These are phyloP conservation scores for Astrocystis sublimbata DNA, from an alignment of 495 filamentous ascomycete genomes.

Conservation along the genomic window DNA sequence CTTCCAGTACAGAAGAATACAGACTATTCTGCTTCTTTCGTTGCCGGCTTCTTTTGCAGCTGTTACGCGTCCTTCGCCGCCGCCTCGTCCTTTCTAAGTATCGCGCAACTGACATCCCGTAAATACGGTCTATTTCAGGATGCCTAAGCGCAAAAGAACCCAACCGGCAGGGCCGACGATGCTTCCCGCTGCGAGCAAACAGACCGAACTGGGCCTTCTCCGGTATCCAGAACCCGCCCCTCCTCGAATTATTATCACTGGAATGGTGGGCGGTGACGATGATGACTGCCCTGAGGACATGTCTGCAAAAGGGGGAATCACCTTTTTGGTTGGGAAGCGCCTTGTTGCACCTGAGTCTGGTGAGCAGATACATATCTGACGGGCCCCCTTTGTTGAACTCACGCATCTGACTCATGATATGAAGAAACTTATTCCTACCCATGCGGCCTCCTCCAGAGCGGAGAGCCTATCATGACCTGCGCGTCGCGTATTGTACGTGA, in stretches of 20 bases:
- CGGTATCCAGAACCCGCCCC: neutral
- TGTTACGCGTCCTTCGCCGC: no score
- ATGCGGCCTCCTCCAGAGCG: conserved; percentile 6
- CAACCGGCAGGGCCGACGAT: neutral
- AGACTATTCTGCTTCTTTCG: no score
- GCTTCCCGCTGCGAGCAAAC: neutral
- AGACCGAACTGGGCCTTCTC: neutral
- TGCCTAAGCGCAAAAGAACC: conserved; percentile 2
- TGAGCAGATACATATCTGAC: conserved; percentile 1
- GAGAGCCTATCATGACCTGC: conserved; percentile 1
- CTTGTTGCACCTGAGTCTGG: conserved; percentile 11
- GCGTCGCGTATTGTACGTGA: conserved; percentile 4
- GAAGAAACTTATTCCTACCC: conserved; percentile 8
- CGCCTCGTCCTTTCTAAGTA: neutral
- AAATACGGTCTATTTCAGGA: neutral
- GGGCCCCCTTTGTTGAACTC: neutral
- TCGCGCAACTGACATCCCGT: neutral
- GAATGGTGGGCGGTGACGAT: neutral
- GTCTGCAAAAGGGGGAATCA: neutral
- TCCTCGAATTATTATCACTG: neutral
- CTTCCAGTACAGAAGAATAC: no score
- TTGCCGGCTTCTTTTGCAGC: no score
- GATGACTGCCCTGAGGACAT: neutral
- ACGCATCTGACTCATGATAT: conserved; percentile 1
- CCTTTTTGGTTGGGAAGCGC: conserved; percentile 7